phyloP scores from a whole-genome alignment of 2,329 filamentous ascomycete genomes.

The Pyrenochaeta sp. region DNA sequence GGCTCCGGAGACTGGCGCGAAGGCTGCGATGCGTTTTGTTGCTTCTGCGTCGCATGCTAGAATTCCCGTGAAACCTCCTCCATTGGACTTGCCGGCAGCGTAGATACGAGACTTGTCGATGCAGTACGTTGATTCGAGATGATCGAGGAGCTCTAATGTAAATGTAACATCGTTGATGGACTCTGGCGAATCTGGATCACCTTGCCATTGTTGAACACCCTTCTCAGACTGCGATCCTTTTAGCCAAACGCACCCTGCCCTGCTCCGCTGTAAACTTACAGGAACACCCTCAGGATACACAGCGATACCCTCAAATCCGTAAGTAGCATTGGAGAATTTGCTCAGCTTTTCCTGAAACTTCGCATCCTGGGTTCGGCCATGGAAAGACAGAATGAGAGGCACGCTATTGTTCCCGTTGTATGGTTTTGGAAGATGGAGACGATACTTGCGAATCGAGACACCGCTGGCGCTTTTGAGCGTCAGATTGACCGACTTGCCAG shows the following conservation, averaged over 20 bases:
- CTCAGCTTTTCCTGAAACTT: constrained; percentile 52
- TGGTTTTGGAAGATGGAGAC: constrained; percentile 48
- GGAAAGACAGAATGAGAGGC: constrained; percentile 58
- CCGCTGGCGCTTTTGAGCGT: constrained; percentile 39
- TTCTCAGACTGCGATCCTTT: constrained; percentile 13
- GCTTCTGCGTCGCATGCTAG: constrained; percentile 57
- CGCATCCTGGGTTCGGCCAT: constrained; percentile 52
- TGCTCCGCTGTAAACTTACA: constrained; percentile 21
- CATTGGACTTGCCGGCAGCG: constrained; percentile 62
- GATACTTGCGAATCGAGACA: constrained; percentile 41
- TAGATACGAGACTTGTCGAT: constrained; percentile 56
- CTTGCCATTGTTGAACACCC: constrained; percentile 49
- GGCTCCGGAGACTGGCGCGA: constrained; percentile 58
- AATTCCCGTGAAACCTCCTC: constrained; percentile 59
- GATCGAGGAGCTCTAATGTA: constrained; percentile 52
- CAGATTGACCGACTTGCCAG: constrained; percentile 30
- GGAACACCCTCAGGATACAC: constrained; percentile 55
- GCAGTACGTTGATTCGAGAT: constrained; percentile 53
- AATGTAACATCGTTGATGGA: constrained; percentile 55
- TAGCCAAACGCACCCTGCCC: neutral
- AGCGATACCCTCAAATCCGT: constrained; percentile 54
- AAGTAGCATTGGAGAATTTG: constrained; percentile 54
- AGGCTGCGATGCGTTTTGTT: constrained; percentile 57
- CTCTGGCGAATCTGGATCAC: constrained; percentile 50
- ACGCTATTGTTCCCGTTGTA: constrained; percentile 49